Base-by-base conservation (phyloP, 305 asterid species). In the Fraxinus greggii region DNA sequence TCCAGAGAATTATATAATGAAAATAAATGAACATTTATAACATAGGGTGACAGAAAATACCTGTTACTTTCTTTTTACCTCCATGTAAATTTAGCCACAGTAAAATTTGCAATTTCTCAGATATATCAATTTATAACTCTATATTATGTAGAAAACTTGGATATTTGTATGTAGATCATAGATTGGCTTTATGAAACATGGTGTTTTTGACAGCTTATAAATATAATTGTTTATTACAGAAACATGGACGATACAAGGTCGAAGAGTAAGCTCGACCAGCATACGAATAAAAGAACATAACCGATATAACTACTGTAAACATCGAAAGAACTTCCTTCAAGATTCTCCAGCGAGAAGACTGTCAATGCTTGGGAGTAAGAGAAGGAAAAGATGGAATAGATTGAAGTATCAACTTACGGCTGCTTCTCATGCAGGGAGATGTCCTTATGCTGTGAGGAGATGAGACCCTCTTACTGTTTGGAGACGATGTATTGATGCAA, bases 331-430 rank as follows among this genome's bases (percentile, higher is more conserved):
- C 45, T 70, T 70, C 40, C 75, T 29, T 70, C 76, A 70, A 32
- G 40, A 59, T 79, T 79, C 82, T 28, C 77, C 45, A 5, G 28
- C 28, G 28, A 70, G 5, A 29, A 24, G 45, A 23, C 75, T 29
- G 35, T 87, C 92, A 90, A 87, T 89, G 89, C 70, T 92, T 88
- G 12, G 82, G 85, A 15, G 90, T 82, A 84, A 93, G 98, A 40
- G 93, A 90, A 23, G 98, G 98, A 78, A 93, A 93, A 24, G 98
- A 87, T 2, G 95, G 94, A 72, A 93, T 93, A 26, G 98, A 93
- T 42, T 91, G 92, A 21, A 93, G 92, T 36, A 93, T 89, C 89
- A 93, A 85, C 90, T 91, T 93, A 40, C 97, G 86, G 88, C 94
- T 91, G 87, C 95, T 92, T 82, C 90, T 86, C 33, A 89, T 78